Conservation (phyloP, 2,329 filamentous ascomycete species). For the Xylariaceae sp. region DNA sequence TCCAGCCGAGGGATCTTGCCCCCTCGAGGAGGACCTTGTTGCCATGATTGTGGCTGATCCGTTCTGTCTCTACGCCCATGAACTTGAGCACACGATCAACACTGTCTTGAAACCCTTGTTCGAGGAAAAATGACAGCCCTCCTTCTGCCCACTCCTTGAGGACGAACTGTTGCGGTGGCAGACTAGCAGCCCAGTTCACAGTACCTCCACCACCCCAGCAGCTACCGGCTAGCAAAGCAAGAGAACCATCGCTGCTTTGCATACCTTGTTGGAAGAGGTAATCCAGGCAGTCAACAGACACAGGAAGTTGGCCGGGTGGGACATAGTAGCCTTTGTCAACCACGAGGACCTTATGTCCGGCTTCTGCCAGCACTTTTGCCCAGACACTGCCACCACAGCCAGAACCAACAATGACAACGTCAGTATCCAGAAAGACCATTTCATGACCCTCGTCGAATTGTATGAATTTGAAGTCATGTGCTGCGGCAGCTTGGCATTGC, state of each 20-base stretch:
- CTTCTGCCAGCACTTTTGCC: constrained; percentile 76
- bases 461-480: constrained; percentile 3
- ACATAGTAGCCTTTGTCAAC: constrained; percentile 81
- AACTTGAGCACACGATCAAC: constrained; percentile 73
- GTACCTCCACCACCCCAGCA: constrained; percentile 85
- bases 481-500: neutral
- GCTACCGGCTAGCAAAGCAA: constrained; percentile 63
- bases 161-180: constrained; percentile 69
- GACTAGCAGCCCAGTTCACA: constrained; percentile 73
- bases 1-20: constrained; percentile 67
- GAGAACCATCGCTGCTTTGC: constrained; percentile 52
- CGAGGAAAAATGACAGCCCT: constrained; percentile 70
- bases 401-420: constrained; percentile 76
- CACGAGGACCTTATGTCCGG: constrained; percentile 61
- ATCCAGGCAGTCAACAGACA: constrained; percentile 57
- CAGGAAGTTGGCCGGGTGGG: constrained; percentile 66
- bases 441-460: constrained; percentile 4
- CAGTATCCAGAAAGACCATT: neutral
- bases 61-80: constrained; percentile 68
- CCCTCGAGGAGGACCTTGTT: constrained; percentile 74
- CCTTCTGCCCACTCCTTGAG: constrained; percentile 72
- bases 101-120: constrained; percentile 69
- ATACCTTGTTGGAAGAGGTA: constrained; percentile 59
- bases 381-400: constrained; percentile 81
- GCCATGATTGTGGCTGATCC: constrained; percentile 67